These are phyloP conservation scores for Penicillium goetzii DNA, from an alignment of 495 filamentous ascomycete genomes.

Conservation along the genomic window DNA sequence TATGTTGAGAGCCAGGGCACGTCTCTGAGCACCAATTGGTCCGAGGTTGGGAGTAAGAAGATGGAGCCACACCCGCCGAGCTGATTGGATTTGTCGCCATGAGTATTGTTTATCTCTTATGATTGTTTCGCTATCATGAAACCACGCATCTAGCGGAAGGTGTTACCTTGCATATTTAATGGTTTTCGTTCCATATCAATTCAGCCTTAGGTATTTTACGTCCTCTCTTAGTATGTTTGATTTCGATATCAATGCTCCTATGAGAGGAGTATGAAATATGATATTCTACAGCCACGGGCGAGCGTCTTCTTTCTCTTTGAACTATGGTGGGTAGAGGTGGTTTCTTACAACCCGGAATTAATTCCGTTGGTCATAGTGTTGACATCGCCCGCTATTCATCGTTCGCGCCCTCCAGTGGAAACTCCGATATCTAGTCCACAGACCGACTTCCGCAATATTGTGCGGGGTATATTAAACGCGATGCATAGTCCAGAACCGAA, in stretches of 20 bases:
- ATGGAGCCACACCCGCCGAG: constrained; percentile 73
- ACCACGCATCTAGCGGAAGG: constrained; percentile 30
- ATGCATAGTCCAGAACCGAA: not conserved
- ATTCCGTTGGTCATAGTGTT: too few relatives aligned
- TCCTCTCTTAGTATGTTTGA: not conserved
- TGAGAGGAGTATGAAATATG: too few relatives aligned
- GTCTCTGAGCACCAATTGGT: constrained; percentile 90
- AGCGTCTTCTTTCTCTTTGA: too few relatives aligned
- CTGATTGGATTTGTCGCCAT: constrained; percentile 21
- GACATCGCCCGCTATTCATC: too few relatives aligned
- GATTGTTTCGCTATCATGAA: not conserved
- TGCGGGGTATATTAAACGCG: not conserved
- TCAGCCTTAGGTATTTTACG: not conserved
- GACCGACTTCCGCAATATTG: not conserved
- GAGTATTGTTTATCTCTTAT: constrained; percentile 6
- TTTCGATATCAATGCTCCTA: not conserved
- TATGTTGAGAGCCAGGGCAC: constrained; percentile 93
- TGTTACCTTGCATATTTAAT: constrained; percentile 13
- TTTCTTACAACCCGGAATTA: too few relatives aligned
- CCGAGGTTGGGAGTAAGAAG: constrained; percentile 72
- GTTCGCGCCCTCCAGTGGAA: not conserved
- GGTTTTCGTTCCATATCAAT: not conserved
- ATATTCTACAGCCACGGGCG: too few relatives aligned
- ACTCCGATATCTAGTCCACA: not conserved
- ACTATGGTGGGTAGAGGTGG: too few relatives aligned